Evolutionary conservation across 306 rosid species (phyloP), one percentile per base, ranked within the genome.

Genomic region (Vicia sativa): DNA sequence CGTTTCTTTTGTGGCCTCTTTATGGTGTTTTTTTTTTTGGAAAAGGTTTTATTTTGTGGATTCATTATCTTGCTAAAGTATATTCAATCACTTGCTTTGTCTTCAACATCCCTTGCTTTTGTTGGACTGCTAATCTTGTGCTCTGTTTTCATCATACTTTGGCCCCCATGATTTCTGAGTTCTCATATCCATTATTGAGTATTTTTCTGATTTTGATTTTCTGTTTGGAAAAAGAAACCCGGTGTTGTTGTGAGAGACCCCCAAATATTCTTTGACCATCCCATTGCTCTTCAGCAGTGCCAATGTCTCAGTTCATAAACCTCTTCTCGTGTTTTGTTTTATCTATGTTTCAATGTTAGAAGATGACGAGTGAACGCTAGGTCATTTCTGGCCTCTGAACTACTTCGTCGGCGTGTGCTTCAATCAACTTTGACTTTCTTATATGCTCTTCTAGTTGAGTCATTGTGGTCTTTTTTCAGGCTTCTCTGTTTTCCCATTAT

Each of bases 241-340:
- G 29, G 46, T 58, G 26, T 58, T 14, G 43, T 58, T 58, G 38
- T 25, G n/a, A 8, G 64, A n/a, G 13, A 58, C 14, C 64, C 21
- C 39, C 62, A 3, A 3, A 34, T 34, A 34, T 7, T 31, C 37
- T 53, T 6, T 21, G 61, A 29, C 21, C 8, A 11, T 13, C 23
- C 12, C 41, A 28, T 16, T 56, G 62, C 62, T 56, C 13, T 31
- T 31, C 23, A 38, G 23, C 7, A 14, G 43, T n/a, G 63, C 5
- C 43, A 18, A 25, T 29, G 23, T n/a, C 43, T 57, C 11, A 8
- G 63, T 57, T 57, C 13, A 13, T 9, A 19, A 26, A 13, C 18
- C 18, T 57, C 43, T 57, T 28, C 25, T n/a, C 62, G 19, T 9
- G 11, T 55, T 55, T n/a, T 13, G 12, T 55, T 56, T n/a, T 44